These are phyloP conservation scores for Boletus rubropictus DNA, from an alignment of 768 basidiomycete genomes.

Conservation along the genomic window DNA sequence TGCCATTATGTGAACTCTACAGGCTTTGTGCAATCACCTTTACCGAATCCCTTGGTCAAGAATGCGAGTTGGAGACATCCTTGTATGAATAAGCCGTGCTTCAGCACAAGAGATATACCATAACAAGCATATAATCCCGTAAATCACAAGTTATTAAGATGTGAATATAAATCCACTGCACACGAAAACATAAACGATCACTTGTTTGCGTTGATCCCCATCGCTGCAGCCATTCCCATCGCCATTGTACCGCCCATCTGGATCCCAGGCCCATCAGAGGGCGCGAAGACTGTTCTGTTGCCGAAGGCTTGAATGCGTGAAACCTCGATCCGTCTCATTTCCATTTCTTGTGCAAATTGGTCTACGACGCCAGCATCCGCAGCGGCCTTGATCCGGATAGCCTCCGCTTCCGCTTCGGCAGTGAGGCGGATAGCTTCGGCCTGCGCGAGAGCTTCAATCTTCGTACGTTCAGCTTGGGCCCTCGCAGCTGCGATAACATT, in stretches of 20 bases:
- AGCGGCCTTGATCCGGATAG: slow-evolving; percentile 55
- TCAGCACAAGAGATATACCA: too few relatives aligned
- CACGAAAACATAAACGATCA: slow-evolving; percentile 2
- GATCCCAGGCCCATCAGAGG: slow-evolving; percentile 52
- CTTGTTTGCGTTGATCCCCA: slow-evolving; percentile 38
- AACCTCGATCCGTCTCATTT: slow-evolving; percentile 61
- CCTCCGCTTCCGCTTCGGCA: slow-evolving; percentile 70
- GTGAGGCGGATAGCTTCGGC: slow-evolving; percentile 73
- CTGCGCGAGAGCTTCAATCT: slow-evolving; percentile 71
- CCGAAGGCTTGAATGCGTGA: slow-evolving; percentile 61
- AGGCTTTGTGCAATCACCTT: too few relatives aligned
- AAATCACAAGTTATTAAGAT: too few relatives aligned
- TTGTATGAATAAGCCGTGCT: too few relatives aligned
- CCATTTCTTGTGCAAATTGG: slow-evolving; percentile 72
- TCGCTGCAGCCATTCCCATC: slow-evolving; percentile 62
- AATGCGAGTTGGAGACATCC: too few relatives aligned
- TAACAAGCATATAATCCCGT: too few relatives aligned
- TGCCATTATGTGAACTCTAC: not conserved
- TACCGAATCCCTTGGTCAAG: too few relatives aligned
- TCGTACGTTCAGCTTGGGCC: slow-evolving; percentile 58
- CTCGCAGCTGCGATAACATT: slow-evolving; percentile 66
- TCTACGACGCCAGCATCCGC: slow-evolving; percentile 61
- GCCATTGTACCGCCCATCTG: slow-evolving; percentile 61
- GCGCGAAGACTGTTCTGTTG: slow-evolving; percentile 61
- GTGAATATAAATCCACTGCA: too few relatives aligned